phyloP scores from a whole-genome alignment of 148 eudicot species.

The Pouteria glomerata region DNA sequence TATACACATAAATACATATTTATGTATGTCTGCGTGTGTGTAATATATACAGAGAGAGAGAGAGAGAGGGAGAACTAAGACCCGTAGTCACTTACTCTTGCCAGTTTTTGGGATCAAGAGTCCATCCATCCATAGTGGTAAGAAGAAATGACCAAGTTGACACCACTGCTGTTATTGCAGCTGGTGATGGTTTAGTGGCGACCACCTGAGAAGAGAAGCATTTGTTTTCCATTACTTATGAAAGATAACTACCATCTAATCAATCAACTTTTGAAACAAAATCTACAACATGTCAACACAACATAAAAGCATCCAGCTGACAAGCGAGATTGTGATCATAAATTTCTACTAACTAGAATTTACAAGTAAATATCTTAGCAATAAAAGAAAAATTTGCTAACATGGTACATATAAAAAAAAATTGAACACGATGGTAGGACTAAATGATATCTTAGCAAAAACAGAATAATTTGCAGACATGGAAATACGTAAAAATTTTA shows the following conservation, averaged over 20 bases:
- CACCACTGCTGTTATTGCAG: conserved; percentile 61
- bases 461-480: background rate
- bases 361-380: background rate
- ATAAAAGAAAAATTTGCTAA: background rate
- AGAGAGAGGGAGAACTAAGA: too few relatives aligned
- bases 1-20: background rate
- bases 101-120: conserved; percentile 58
- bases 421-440: conserved; percentile 19
- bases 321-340: background rate
- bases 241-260: background rate
- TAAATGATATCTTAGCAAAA: background rate
- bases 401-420: too few relatives aligned
- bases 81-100: conserved; percentile 55
- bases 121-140: conserved; percentile 56
- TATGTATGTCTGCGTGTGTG: too few relatives aligned
- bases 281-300: too few relatives aligned
- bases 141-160: conserved; percentile 96
- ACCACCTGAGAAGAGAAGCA: conserved; percentile 49
- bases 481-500: background rate
- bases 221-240: background rate
- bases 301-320: background rate
- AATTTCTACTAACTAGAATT: background rate
- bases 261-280: background rate
- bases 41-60: too few relatives aligned
- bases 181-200: conserved; percentile 59